These are phyloP conservation scores for Marchantia polymorpha DNA, from an alignment of 225 moss, liverwort and hornwort genomes.

Conservation along the genomic window DNA sequence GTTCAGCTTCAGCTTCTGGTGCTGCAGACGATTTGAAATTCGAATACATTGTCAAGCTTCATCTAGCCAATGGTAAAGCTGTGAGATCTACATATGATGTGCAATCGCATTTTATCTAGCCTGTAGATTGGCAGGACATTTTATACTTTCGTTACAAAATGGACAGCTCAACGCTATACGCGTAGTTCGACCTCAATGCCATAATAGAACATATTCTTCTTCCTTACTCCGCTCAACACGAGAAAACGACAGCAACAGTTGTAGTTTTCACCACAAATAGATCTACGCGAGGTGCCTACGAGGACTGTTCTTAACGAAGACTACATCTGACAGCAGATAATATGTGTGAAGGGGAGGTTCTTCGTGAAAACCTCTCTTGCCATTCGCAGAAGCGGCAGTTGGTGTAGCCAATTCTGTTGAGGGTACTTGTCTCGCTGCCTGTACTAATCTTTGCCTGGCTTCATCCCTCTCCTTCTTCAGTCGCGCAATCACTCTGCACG, in stretches of 20 bases:
- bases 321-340: background rate
- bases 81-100: background rate
- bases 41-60: background rate
- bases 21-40: slow-evolving; percentile 38
- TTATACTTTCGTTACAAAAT: no score
- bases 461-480: slow-evolving; percentile 95
- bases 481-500: slow-evolving; percentile 95
- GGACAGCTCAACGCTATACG: no score
- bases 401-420: slow-evolving; percentile 27
- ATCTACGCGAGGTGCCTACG: no score
- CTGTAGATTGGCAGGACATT: no score
- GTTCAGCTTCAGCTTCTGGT: slow-evolving; percentile 72
- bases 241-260: no score
- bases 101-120: no score
- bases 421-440: slow-evolving; percentile 62
- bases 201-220: no score
- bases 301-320: background rate
- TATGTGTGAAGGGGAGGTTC: background rate
- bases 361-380: slow-evolving; percentile 49
- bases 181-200: no score
- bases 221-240: no score
- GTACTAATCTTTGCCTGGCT: slow-evolving; percentile 65
- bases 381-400: slow-evolving; percentile 46
- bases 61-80: background rate
- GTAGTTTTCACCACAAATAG: no score